These are phyloP conservation scores for Schizosaccharomyces lindneri DNA, from an alignment of 805 yeast genomes.

Conservation along the genomic window DNA sequence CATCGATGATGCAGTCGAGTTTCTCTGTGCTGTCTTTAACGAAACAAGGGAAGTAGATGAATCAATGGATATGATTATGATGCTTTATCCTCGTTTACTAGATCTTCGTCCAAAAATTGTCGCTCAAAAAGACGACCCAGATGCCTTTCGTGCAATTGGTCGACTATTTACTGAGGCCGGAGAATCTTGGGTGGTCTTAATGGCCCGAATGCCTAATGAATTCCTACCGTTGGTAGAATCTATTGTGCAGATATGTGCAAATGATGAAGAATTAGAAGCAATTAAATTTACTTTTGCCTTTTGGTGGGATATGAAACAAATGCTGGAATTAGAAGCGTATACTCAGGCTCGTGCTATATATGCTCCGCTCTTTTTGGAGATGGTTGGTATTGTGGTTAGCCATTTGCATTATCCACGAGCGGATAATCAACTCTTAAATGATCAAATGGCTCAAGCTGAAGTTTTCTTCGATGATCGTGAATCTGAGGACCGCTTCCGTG, in stretches of 20 bases:
- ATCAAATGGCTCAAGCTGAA: background rate
- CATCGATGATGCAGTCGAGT: conserved; percentile 68
- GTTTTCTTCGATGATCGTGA: conserved; percentile 43
- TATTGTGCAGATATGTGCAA: conserved; percentile 41
- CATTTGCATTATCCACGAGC: conserved; percentile 53
- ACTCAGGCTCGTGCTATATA: conserved; percentile 26
- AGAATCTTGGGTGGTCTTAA: conserved; percentile 78
- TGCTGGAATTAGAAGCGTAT: conserved; percentile 36
- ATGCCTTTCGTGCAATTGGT: conserved; percentile 41
- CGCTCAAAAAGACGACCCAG: conserved; percentile 27
- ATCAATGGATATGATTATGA: conserved; percentile 28
- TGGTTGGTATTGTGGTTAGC: conserved; percentile 34
- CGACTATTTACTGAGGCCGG: conserved; percentile 77
- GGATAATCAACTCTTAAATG: conserved; percentile 12
- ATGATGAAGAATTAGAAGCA: conserved; percentile 65
- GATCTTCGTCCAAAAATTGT: conserved; percentile 26
- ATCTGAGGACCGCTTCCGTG: conserved; percentile 76
- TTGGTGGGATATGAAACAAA: conserved; percentile 64
- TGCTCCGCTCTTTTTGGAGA: conserved; percentile 28
- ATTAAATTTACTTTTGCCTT: conserved; percentile 78
- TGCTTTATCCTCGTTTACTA: conserved; percentile 44
- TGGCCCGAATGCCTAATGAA: conserved; percentile 43
- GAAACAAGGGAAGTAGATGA: conserved; percentile 52
- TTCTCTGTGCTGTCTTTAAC: conserved; percentile 52
- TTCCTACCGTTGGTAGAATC: conserved; percentile 55